Evolutionary conservation across 2,329 filamentous ascomycete genomes (phyloP).

Genomic region (Fusarium nematophilum): DNA sequence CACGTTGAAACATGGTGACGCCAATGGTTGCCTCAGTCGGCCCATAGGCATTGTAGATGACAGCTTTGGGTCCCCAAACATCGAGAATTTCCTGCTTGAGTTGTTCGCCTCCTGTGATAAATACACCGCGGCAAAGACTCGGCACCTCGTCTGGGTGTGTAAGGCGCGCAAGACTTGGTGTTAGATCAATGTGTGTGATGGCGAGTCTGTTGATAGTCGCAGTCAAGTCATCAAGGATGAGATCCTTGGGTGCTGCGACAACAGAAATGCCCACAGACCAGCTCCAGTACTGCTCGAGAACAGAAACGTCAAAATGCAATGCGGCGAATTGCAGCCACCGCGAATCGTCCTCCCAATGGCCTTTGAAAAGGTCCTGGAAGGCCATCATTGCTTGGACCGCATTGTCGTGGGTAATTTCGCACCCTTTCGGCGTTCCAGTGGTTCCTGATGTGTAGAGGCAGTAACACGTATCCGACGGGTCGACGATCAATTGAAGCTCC

Average conservation of each 20-base stretch:
- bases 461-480: constrained; percentile 74
- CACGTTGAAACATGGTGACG: constrained; percentile 87
- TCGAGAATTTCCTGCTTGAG: constrained; percentile 91
- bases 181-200: constrained; percentile 93
- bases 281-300: constrained; percentile 94
- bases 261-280: constrained; percentile 92
- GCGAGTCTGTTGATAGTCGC: constrained; percentile 75
- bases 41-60: constrained; percentile 93
- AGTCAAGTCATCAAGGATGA: constrained; percentile 86
- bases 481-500: constrained; percentile 38
- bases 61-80: constrained; percentile 80
- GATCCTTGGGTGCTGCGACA: constrained; percentile 82
- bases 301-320: constrained; percentile 93
- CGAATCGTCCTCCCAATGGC: constrained; percentile 78
- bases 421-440: constrained; percentile 88
- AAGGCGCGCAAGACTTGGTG: constrained; percentile 84
- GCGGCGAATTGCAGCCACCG: constrained; percentile 94
- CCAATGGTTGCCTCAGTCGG: constrained; percentile 95
- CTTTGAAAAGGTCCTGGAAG: constrained; percentile 81
- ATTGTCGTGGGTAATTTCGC: constrained; percentile 89
- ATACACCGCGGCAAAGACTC: constrained; percentile 82
- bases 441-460: constrained; percentile 91
- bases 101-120: constrained; percentile 92
- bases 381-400: constrained; percentile 89
- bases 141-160: constrained; percentile 85